Evolutionary conservation across 441 rosid genomes (phyloP), one percentile per base, ranked within the genome.

Genomic region (Populus trichocarpa): DNA sequence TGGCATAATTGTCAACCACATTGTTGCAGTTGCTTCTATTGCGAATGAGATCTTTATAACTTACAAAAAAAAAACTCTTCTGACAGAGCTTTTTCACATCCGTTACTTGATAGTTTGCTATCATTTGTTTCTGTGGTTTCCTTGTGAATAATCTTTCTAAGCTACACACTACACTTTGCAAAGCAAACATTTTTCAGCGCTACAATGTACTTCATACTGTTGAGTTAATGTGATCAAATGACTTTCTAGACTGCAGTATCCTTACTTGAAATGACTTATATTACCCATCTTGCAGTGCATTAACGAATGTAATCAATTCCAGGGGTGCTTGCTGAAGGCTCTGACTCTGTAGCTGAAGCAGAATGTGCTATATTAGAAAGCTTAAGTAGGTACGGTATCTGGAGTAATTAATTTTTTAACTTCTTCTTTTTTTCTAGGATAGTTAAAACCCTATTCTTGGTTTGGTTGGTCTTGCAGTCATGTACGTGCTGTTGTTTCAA

Each of bases 401-500:
- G 10, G 40, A 25, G 38, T 67, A 57, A 70, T 50, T 69, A 61
- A 38, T 67, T 69, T 20, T 69, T 35, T 40, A 20, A 46, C 35
- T 42, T 25, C 25, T 33, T 28, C 6, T 38, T 71, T 30, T 12
- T 11, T 38, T 8, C 22, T 20, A 46, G 66, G 28, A 28, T 32
- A 63, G 33, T 33, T 23, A 67, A 9, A 59, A 25, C 28, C 57
- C 22, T 32, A 81, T 68, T 65, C 20, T 76, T 75, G 53, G 70
- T n/a, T 77, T 76, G 77, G 68, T 79, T 78, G 83, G 72, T 32
- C 50, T 81, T 82, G 82, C 91, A 93, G 99, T 84, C 92, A 96
- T 84, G 97, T 90, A 35, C 92, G 98, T 38, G 85, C 96, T 50
- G 91, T 91, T 85, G 93, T 93, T 75, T 86, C 99, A 69, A 95